Conservation (phyloP, 306 rosid genomes). For the Rosa persica region DNA sequence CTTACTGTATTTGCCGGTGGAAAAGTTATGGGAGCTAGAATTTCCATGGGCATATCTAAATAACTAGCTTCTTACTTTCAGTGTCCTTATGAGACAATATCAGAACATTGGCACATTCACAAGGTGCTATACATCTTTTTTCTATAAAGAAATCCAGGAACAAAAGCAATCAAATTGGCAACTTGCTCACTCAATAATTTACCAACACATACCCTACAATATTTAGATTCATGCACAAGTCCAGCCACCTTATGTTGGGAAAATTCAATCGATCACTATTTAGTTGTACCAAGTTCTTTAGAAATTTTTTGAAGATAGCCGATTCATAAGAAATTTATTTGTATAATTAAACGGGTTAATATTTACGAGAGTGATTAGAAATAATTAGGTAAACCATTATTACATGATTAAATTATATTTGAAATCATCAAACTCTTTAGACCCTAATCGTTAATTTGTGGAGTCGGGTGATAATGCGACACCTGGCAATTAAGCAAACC, state of each 20-base stretch:
- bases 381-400: not conserved
- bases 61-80: not conserved
- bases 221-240: not conserved
- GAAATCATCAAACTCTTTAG: not conserved
- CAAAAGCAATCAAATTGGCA: slow-evolving; percentile 9
- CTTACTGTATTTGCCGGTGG: not conserved
- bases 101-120: slow-evolving; percentile 1
- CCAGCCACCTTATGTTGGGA: not conserved
- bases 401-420: not conserved
- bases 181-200: slow-evolving; percentile 18
- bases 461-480: not conserved
- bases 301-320: not conserved
- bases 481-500: not conserved
- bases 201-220: not conserved
- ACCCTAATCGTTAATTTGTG: not conserved
- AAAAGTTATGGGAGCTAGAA: not conserved
- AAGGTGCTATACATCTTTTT: not conserved
- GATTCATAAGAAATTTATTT: no score
- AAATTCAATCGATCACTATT: not conserved
- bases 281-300: not conserved
- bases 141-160: not conserved
- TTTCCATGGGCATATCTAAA: not conserved
- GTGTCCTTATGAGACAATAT: not conserved
- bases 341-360: not conserved
- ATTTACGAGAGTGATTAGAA: not conserved